phyloP scores from a whole-genome alignment of 305 asterid species.

The Salvia sclarea region DNA sequence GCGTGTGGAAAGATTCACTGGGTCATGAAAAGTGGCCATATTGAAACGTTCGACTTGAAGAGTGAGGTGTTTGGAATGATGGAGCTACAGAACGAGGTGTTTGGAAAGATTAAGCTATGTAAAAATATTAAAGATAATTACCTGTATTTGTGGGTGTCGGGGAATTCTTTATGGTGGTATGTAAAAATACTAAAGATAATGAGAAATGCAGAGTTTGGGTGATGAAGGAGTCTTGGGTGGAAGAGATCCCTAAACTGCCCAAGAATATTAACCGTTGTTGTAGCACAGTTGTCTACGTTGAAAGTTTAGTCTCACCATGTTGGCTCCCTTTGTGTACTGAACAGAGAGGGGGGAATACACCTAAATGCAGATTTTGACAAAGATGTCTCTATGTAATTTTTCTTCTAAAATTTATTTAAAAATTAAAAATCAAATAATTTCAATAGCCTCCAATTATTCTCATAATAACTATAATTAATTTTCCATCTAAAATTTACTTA shows the following conservation, averaged over 20 bases:
- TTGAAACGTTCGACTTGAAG: slow-evolving; percentile 35
- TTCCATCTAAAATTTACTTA: too few species aligned
- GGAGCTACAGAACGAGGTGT: background rate
- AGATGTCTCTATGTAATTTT: too few species aligned
- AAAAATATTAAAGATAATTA: too few species aligned
- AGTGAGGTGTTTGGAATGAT: slow-evolving; percentile 20
- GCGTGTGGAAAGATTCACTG: slow-evolving; percentile 50
- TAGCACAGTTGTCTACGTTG: slow-evolving; percentile 19
- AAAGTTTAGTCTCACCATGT: slow-evolving; percentile 43
- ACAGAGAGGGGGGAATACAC: too few species aligned
- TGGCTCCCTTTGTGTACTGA: too few species aligned
- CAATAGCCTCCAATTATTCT: too few species aligned
- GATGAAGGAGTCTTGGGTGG: slow-evolving; percentile 39
- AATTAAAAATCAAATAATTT: too few species aligned
- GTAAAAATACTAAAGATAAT: slow-evolving; percentile 9
- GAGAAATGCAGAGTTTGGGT: slow-evolving; percentile 35
- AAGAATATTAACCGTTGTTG: background rate
- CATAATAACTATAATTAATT: too few species aligned
- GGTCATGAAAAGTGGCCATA: background rate
- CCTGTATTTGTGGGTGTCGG: slow-evolving; percentile 36
- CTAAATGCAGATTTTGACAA: too few species aligned
- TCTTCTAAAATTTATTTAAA: too few species aligned
- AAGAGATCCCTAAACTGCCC: background rate
- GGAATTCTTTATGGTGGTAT: slow-evolving; percentile 29
- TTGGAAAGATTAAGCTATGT: too few species aligned